A percentile compares a stretch with the other conserved stretches of the same genome.
These are phyloP conservation scores for Setaria viridis DNA, from an alignment of 202 grass and related monocot genomes.

Conservation along the genomic window DNA sequence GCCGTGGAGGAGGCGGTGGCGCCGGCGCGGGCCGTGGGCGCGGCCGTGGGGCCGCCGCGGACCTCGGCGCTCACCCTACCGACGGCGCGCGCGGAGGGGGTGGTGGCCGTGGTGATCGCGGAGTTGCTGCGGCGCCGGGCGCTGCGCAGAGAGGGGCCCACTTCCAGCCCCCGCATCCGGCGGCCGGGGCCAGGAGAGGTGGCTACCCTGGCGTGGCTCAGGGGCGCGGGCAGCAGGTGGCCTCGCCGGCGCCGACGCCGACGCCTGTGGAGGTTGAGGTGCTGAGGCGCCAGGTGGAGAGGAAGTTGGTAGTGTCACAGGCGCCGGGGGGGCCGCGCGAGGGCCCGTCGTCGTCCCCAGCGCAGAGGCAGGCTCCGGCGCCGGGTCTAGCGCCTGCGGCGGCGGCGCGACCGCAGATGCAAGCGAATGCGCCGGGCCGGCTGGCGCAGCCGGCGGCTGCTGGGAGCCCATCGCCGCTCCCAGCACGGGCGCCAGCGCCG, in stretches of 20 bases:
- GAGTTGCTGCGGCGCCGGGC: neutral
- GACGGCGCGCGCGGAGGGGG: neutral
- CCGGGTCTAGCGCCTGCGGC: neutral
- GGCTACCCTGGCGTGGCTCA: neutral
- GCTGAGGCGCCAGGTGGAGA: constrained; percentile 25
- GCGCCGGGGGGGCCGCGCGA: neutral
- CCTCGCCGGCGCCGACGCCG: too few relatives aligned
- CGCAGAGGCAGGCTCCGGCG: neutral
- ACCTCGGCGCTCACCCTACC: neutral
- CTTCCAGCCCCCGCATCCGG: neutral
- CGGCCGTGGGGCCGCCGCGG: neutral
- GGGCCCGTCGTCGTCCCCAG: neutral
- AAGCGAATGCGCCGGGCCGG: neutral
- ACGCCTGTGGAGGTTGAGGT: neutral
- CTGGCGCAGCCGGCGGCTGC: neutral
- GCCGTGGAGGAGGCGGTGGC: neutral
- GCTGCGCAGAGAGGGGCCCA: neutral
- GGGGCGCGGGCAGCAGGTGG: neutral
- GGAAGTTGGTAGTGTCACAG: neutral
- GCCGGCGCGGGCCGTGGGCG: neutral
- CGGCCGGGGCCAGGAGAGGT: neutral
- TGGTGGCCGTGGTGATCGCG: neutral
- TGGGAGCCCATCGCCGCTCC: neutral
- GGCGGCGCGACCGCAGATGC: neutral
- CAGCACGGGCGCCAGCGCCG: neutral